phyloP scores from a whole-genome alignment of 2,329 filamentous ascomycete species.

The Fusarium heterosporum region DNA sequence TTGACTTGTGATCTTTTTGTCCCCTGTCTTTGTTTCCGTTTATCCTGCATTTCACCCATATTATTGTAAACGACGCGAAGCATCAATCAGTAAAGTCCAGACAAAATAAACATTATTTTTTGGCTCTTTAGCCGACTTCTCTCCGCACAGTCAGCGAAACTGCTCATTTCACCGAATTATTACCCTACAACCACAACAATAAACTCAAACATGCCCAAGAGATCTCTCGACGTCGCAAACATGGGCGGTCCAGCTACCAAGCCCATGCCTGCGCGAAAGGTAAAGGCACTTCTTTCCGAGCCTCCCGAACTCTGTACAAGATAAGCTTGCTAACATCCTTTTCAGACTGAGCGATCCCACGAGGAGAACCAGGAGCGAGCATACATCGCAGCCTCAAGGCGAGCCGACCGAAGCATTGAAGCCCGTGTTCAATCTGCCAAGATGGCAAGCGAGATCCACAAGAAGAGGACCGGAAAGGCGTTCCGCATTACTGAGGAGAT shows the following conservation, averaged over 20 bases:
- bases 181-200: background rate
- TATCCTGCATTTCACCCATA: background rate
- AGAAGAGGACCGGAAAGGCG: slow-evolving; percentile 83
- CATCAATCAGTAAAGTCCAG: background rate
- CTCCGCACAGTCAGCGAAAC: background rate
- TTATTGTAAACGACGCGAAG: background rate
- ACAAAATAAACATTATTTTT: background rate
- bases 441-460: slow-evolving; percentile 91
- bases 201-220: slow-evolving; percentile 53
- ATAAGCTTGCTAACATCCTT: slow-evolving; percentile 2
- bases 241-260: slow-evolving; percentile 47
- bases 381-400: slow-evolving; percentile 90
- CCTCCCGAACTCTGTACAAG: background rate
- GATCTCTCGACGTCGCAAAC: slow-evolving; percentile 50
- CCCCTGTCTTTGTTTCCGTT: background rate
- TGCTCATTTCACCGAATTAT: background rate
- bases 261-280: slow-evolving; percentile 48
- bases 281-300: slow-evolving; percentile 26
- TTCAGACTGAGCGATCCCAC: slow-evolving; percentile 78
- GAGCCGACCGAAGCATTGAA: slow-evolving; percentile 88
- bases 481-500: slow-evolving; percentile 87
- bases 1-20: background rate
- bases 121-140: background rate
- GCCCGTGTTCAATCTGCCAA: slow-evolving; percentile 88
- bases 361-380: slow-evolving; percentile 88